These are phyloP conservation scores for Kluyveromyces marxianus DNA, from an alignment of 1,139 yeast species.

Conservation along the genomic window DNA sequence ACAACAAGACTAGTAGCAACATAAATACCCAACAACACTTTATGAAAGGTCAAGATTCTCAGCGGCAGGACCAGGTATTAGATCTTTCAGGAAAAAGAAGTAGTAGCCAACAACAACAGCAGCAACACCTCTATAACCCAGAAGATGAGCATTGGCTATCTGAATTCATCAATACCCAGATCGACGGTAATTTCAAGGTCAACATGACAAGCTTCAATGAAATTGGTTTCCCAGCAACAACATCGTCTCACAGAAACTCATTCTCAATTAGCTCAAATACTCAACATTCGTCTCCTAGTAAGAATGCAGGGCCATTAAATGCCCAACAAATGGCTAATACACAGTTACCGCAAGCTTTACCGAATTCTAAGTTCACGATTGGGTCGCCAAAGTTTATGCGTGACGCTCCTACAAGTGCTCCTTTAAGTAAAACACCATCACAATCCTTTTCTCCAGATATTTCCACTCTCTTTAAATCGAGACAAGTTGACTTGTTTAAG, in stretches of 20 bases:
- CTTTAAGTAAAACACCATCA: neutral
- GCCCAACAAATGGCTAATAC: neutral
- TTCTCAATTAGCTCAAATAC: neutral
- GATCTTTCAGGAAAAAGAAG: neutral
- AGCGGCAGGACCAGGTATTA: neutral
- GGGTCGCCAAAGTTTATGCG: neutral
- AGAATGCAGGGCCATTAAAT: neutral
- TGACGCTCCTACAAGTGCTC: neutral
- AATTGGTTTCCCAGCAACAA: conserved; percentile 37
- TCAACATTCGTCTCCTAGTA: neutral
- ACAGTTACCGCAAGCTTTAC: neutral
- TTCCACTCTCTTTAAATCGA: conserved; percentile 40
- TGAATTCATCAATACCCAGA: conserved; percentile 58
- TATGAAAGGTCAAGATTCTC: too few species aligned
- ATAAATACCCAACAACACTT: too few species aligned
- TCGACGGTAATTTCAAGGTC: conserved; percentile 39
- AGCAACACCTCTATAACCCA: neutral
- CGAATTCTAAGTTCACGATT: neutral
- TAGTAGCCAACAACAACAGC: too few species aligned
- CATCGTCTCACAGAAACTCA: conserved; percentile 1
- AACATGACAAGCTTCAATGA: conserved; percentile 40
- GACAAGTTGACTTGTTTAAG: conserved; percentile 54
- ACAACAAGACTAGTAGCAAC: neutral
- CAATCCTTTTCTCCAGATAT: conserved; percentile 8
- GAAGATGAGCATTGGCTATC: conserved; percentile 54